phyloP scores from a whole-genome alignment of 2,329 filamentous ascomycete genomes.

The Alternaria sp. region DNA sequence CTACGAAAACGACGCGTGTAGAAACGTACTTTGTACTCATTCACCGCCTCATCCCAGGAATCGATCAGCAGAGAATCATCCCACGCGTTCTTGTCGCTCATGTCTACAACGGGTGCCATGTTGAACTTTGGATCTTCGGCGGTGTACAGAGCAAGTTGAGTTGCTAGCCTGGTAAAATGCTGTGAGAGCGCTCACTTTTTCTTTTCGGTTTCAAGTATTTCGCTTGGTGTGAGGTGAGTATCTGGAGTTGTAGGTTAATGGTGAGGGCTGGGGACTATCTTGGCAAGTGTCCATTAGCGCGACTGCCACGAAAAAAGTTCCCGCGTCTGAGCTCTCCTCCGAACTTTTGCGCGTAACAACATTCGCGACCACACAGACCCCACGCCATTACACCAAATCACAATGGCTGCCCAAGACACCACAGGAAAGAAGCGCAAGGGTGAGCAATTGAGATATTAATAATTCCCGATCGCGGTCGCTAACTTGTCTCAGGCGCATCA shows the following conservation, averaged over 20 bases:
- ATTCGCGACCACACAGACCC: conserved; percentile 12
- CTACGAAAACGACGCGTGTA: not conserved
- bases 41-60: conserved; percentile 45
- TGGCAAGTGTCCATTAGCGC: conserved; percentile 33
- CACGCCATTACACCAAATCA: conserved; percentile 19
- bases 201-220: not conserved
- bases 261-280: conserved; percentile 10
- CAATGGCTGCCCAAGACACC: conserved; percentile 60
- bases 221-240: not conserved
- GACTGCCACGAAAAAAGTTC: conserved; percentile 36
- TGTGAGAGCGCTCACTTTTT: not conserved
- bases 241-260: not conserved
- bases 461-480: conserved; percentile 9
- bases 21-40: conserved; percentile 43
- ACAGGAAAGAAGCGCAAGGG: conserved; percentile 64
- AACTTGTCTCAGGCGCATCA: conserved; percentile 37
- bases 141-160: not conserved
- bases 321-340: conserved; percentile 32
- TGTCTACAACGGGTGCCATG: conserved; percentile 35
- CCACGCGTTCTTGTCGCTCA: conserved; percentile 44
- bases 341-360: conserved; percentile 39
- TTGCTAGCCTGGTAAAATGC: not conserved
- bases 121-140: not conserved
- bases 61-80: conserved; percentile 46
- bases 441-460: conserved; percentile 26